Conservation (phyloP, 129 eudicot species). For the Pulicaria dysenterica region DNA sequence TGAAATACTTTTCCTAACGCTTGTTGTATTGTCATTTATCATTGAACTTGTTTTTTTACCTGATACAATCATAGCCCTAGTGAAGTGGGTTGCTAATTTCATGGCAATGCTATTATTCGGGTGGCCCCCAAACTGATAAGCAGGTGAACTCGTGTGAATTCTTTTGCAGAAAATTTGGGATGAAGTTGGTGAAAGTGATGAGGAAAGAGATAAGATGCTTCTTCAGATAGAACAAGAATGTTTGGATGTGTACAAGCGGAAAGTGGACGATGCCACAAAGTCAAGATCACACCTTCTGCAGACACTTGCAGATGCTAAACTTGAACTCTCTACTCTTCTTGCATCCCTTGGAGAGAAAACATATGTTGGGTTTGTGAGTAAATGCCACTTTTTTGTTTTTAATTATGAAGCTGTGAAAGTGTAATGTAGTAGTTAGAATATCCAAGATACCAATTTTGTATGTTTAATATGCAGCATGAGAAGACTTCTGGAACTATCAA, state of each 20-base stretch:
- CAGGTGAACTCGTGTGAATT: slow-evolving; percentile 2
- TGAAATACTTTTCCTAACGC: slow-evolving; percentile 18
- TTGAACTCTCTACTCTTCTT: slow-evolving; percentile 57
- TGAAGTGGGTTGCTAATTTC: background rate
- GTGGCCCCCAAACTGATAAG: background rate
- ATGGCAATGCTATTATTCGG: background rate
- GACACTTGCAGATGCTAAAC: slow-evolving; percentile 61
- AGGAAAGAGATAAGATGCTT: slow-evolving; percentile 92
- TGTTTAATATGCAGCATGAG: slow-evolving; percentile 37
- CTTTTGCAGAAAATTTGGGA: slow-evolving; percentile 92
- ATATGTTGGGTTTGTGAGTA: slow-evolving; percentile 55
- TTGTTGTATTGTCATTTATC: background rate
- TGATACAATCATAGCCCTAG: background rate
- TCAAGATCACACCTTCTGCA: slow-evolving; percentile 60
- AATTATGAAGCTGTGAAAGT: background rate
- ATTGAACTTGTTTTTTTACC: background rate
- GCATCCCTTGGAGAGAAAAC: slow-evolving; percentile 70
- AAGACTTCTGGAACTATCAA: slow-evolving; percentile 59
- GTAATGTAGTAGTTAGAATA: background rate
- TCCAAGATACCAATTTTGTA: slow-evolving; percentile 8
- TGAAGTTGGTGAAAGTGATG: slow-evolving; percentile 94
- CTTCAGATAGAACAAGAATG: slow-evolving; percentile 85
- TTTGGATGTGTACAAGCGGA: slow-evolving; percentile 72
- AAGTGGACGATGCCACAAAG: slow-evolving; percentile 69
- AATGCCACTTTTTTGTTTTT: slow-evolving; percentile 17